Percentiles rank a stretch among this genome's conserved stretches.
These are phyloP conservation scores for Nemania serpens DNA, from an alignment of 2,329 filamentous ascomycete genomes.

Conservation along the genomic window DNA sequence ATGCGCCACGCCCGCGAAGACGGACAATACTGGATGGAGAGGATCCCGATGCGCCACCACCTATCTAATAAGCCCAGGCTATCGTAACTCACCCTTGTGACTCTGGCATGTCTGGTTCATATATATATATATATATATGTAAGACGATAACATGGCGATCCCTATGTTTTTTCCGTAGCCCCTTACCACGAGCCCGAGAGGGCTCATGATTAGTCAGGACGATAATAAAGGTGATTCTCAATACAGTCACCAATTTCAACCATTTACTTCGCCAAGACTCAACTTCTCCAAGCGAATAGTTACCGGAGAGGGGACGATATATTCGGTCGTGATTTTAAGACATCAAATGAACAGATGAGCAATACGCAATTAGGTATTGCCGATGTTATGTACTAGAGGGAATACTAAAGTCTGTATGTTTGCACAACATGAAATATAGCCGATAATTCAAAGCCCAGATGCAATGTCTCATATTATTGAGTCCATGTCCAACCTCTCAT, in stretches of 20 bases:
- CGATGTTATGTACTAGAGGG: slow-evolving; percentile 22
- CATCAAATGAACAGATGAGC: slow-evolving; percentile 10
- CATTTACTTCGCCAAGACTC: not conserved
- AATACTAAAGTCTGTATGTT: slow-evolving; percentile 19
- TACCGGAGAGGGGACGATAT: not conserved
- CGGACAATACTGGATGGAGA: slow-evolving; percentile 42
- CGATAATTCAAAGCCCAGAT: slow-evolving; percentile 21
- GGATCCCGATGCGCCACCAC: slow-evolving; percentile 39
- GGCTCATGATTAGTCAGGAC: not conserved
- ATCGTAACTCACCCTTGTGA: slow-evolving; percentile 24
- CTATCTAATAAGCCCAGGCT: slow-evolving; percentile 34
- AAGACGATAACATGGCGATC: not conserved
- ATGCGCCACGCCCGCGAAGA: slow-evolving; percentile 34
- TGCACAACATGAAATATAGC: slow-evolving; percentile 16
- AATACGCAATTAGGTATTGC: slow-evolving; percentile 24
- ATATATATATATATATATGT: not conserved
- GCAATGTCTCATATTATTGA: slow-evolving; percentile 19
- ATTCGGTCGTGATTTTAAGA: not conserved
- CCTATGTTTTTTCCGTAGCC: not conserved
- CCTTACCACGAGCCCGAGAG: not conserved
- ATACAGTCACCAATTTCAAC: not conserved
- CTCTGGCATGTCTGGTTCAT: not conserved
- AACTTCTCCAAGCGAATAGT: not conserved
- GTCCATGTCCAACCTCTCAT: slow-evolving; percentile 17
- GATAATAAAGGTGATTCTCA: not conserved